Percentiles rank a stretch among this genome's conserved stretches.
Conservation (phyloP, 2,329 filamentous ascomycete species). For the Trichoderma sp. region DNA sequence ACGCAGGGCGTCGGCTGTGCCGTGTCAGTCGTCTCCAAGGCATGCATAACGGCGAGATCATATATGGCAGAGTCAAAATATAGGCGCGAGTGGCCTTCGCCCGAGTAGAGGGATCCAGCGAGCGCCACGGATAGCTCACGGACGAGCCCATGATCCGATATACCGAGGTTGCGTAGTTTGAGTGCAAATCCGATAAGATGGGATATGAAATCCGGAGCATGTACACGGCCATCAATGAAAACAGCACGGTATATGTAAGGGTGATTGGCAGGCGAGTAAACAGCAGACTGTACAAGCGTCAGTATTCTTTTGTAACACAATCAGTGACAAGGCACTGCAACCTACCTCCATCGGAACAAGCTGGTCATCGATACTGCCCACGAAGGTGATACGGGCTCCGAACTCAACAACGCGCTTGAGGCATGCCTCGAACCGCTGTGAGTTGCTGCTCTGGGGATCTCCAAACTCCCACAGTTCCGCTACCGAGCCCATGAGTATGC, state of each 20-base stretch:
- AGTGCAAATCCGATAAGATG: slow-evolving; percentile 91
- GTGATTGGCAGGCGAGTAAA: slow-evolving; percentile 82
- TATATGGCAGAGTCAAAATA: slow-evolving; percentile 91
- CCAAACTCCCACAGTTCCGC: slow-evolving; percentile 94
- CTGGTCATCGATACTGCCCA: slow-evolving; percentile 96
- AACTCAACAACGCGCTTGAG: slow-evolving; percentile 74
- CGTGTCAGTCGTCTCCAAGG: slow-evolving; percentile 69
- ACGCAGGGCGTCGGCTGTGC: slow-evolving; percentile 34
- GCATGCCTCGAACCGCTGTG: slow-evolving; percentile 76
- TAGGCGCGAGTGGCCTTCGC: slow-evolving; percentile 89
- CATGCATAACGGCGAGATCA: slow-evolving; percentile 71
- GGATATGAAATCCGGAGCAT: slow-evolving; percentile 90
- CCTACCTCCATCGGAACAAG: slow-evolving; percentile 85
- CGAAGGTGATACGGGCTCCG: slow-evolving; percentile 81
- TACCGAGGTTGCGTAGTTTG: slow-evolving; percentile 89
- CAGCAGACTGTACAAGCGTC: slow-evolving; percentile 65
- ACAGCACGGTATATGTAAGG: slow-evolving; percentile 95
- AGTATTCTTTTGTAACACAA: background rate
- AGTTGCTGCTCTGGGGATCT: slow-evolving; percentile 77
- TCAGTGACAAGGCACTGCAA: background rate
- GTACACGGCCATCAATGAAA: slow-evolving; percentile 89
- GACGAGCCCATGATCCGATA: slow-evolving; percentile 90
- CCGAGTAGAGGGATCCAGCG: slow-evolving; percentile 86
- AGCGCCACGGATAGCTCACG: slow-evolving; percentile 86
- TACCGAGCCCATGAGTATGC: slow-evolving; percentile 87